Base-by-base conservation (phyloP, 1,284 basidiomycete genomes). In the Ustilago hordei region DNA sequence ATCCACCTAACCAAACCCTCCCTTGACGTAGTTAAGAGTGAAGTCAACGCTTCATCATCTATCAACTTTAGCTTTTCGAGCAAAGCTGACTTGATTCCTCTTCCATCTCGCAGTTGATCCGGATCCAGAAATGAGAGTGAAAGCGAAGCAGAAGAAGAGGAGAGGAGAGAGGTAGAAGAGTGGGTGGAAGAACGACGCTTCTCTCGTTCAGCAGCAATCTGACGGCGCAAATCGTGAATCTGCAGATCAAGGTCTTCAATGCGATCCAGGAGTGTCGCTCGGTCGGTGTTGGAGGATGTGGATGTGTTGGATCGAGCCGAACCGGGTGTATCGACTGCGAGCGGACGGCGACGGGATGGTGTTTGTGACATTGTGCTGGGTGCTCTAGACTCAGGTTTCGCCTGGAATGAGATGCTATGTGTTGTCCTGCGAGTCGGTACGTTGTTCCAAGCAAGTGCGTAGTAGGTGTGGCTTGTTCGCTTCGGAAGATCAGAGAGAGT, bases 41-140 rank as follows among this genome's bases (percentile, higher is more conserved):
- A 28, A 0, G 69, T 69, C 13, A 76, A 38, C 13, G 74, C 74
- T 58, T 76, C 67, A 47, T 76, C 74, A 48, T 76, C 74, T 45
- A 76, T 55, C 32, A 34, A 6, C 3, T n/a, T 38, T 38, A 76
- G 19, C 54, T 61, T 64, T 6, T 62, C 64, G 13, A 61, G 19
- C 8, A 76, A 23, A 15, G 31, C 32, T n/a, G 50, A 32, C n/a
- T 59, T 50, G 4, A 76, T 19, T n/a, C 11, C 36, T 2, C 4
- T 17, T 4, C 4, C 60, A 23, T 13, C 34, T 0, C 55, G 52
- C 0, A 41, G 39, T 12, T 31, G 3, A 17, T n/a, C 50, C 1
- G 60, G 61, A 43, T 64, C 64, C 2, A 64, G 8, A 31, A 47
- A 69, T 7, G 48, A 56, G 2, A 57, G 28, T 4, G 62, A 36